A percentile compares a stretch with the other conserved stretches of the same genome.
phyloP scores from a whole-genome alignment of 108 stramenopile species.

The Thalassiosira profunda region DNA sequence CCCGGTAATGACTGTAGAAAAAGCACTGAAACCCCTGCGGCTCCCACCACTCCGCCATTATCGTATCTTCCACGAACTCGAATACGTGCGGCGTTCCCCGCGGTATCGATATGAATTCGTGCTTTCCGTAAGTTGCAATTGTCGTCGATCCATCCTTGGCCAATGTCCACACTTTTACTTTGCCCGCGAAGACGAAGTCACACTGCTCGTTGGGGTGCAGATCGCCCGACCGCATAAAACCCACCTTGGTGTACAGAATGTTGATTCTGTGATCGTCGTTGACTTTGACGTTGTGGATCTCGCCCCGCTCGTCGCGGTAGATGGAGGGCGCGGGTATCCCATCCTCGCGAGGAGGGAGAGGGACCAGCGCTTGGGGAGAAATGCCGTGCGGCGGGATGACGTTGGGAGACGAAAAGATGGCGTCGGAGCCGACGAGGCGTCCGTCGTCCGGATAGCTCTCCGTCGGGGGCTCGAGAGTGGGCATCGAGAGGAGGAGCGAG shows the following conservation, averaged over 20 bases:
- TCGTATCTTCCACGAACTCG: conserved; percentile 62
- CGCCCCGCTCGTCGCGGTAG: conserved; percentile 58
- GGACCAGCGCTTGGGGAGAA: neutral
- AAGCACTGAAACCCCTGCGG: conserved; percentile 40
- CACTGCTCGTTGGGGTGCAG: conserved; percentile 49
- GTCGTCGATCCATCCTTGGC: conserved; percentile 34
- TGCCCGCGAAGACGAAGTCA: conserved; percentile 55
- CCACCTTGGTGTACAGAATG: conserved; percentile 44
- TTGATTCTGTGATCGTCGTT: conserved; percentile 53
- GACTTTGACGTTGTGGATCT: conserved; percentile 55
- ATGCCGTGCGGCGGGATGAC: conserved; percentile 7
- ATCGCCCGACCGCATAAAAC: conserved; percentile 61
- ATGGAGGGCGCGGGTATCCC: conserved; percentile 24
- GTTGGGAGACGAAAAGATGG: conserved; percentile 25
- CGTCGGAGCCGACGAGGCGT: conserved; percentile 31
- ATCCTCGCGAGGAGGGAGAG: conserved; percentile 5
- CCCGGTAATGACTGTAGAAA: conserved; percentile 63
- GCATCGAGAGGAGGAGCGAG: too few species aligned
- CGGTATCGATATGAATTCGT: conserved; percentile 40
- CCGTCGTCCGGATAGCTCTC: conserved; percentile 29
- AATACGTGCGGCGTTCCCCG: conserved; percentile 57
- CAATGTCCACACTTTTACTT: conserved; percentile 66
- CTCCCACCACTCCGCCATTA: conserved; percentile 64
- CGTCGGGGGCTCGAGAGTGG: too few species aligned
- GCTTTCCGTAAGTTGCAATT: conserved; percentile 17